Evolutionary conservation across 805 yeast species (phyloP).

Genomic region (Cyberlindnera euphorbiae): DNA sequence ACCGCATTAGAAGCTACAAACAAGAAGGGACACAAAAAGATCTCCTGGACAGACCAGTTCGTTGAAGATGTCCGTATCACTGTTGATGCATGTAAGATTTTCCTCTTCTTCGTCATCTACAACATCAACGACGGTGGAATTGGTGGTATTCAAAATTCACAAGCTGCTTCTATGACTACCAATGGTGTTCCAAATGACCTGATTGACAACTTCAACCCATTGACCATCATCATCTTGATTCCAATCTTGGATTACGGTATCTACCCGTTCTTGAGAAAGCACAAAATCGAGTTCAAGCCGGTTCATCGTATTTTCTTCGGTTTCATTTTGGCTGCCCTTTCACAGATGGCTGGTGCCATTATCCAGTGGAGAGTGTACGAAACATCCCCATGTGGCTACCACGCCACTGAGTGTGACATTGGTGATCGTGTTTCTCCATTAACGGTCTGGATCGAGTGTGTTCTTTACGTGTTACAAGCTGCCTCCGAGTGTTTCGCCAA

Average conservation of each 20-base stretch:
- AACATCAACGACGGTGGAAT: constrained; percentile 72
- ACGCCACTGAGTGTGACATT: constrained; percentile 48
- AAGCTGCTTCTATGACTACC: constrained; percentile 68
- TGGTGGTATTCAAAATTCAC: constrained; percentile 36
- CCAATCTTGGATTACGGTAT: constrained; percentile 60
- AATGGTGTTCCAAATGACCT: constrained; percentile 81
- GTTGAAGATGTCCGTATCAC: constrained; percentile 71
- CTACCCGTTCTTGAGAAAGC: constrained; percentile 47
- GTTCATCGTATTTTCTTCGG: constrained; percentile 69
- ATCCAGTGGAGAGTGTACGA: constrained; percentile 65
- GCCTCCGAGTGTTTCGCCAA: constrained; percentile 75
- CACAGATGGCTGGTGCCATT: constrained; percentile 35
- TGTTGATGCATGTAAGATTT: constrained; percentile 66
- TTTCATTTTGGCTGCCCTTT: constrained; percentile 52
- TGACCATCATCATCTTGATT: constrained; percentile 71
- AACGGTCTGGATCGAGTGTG: constrained; percentile 63
- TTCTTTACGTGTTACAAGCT: constrained; percentile 67
- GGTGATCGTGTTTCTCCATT: constrained; percentile 32
- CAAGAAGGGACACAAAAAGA: constrained; percentile 23
- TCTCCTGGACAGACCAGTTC: constrained; percentile 60
- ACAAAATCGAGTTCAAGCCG: constrained; percentile 56
- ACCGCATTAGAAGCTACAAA: constrained; percentile 10
- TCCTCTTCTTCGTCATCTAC: constrained; percentile 66
- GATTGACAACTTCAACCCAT: constrained; percentile 69
- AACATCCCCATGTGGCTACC: constrained; percentile 69